Evolutionary conservation across 192 early-diverging fungal species (phyloP), one percentile per base, ranked within the genome.

Genomic region (Podila horticola): DNA sequence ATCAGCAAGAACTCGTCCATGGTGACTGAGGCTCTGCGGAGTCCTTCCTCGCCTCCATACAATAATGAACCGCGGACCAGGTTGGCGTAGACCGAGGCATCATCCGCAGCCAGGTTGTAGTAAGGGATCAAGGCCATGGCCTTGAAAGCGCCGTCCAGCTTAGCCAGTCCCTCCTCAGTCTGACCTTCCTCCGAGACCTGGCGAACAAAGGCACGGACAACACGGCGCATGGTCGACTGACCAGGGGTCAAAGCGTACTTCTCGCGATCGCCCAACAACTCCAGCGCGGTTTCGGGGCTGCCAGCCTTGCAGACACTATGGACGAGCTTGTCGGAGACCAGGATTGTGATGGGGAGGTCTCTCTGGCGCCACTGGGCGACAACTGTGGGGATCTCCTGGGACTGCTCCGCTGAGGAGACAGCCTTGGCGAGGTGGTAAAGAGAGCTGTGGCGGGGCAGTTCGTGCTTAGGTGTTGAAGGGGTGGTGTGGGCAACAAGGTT

Each of bases 1-100:
- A 81, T 81, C 77, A 81, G 38, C 52, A 81, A 8, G 34, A 58
- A 73, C 22, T 81, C 77, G 22, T 81, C 77, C 77, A 81, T 81
- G n/a, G 77, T 73, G 15, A 73, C 55, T 1, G 60, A 13, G 5
- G 77, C 77, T 51, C 77, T 81, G 57, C 77, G 67, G 51, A 72
- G 30, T 29, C 77, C 77, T 48, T 81, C 77, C 36, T 81, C 77
- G 15, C 66, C 57, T 36, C 71, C 71, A 28, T 69, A 73, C 36
- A 66, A 13, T 65, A 81, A 68, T 69, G 77, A 81, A 17, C 77
- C 77, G 24, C 67, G 30, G 55, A 81, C 45, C 38, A 81, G 24
- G 62, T 68, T 69, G 17, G 77, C 65, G 51, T 81, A 81, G 52
- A 81, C 67, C 1, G 66, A 64, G 24, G 77, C 30, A 65, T 81